Percentiles rank a stretch among this genome's conserved stretches.
Conservation (phyloP, 495 filamentous ascomycete species). For the Clavariopsis aquatica region DNA sequence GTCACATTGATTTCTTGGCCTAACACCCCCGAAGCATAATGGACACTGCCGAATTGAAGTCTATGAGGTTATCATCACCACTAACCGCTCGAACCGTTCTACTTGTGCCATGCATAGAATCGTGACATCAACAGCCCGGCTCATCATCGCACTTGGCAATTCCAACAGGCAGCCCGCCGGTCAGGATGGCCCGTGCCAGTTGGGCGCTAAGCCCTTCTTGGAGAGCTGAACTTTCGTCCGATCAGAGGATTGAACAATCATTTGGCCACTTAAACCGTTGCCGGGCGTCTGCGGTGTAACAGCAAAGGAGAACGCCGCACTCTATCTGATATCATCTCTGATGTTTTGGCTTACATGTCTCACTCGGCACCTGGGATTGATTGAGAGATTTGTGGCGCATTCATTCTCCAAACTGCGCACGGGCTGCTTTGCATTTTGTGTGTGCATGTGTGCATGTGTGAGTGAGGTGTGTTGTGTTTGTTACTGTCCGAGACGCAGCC, state of each 20-base stretch:
- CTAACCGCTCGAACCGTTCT: neutral
- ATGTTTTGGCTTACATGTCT: neutral
- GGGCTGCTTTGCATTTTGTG: no score
- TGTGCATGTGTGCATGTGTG: no score
- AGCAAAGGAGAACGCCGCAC: conserved; percentile 1
- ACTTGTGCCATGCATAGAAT: neutral
- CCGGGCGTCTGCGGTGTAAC: neutral
- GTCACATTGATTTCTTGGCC: neutral
- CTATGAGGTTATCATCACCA: neutral
- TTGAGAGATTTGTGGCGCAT: no score
- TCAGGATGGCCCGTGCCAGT: neutral
- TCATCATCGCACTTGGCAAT: neutral
- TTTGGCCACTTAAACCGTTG: neutral
- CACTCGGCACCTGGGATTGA: neutral
- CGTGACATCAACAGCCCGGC: neutral
- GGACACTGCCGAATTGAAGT: neutral
- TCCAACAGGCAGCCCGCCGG: neutral
- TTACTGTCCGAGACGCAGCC: neutral
- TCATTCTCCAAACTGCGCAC: no score
- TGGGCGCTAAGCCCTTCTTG: neutral
- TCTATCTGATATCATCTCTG: conserved; percentile 7
- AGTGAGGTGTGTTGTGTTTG: no score
- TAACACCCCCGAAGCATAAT: neutral
- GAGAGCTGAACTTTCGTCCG: neutral
- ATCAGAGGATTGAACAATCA: neutral